phyloP scores from a whole-genome alignment of 371 early-diverging fungal genomes.

The Vairimorpha ceranae region DNA sequence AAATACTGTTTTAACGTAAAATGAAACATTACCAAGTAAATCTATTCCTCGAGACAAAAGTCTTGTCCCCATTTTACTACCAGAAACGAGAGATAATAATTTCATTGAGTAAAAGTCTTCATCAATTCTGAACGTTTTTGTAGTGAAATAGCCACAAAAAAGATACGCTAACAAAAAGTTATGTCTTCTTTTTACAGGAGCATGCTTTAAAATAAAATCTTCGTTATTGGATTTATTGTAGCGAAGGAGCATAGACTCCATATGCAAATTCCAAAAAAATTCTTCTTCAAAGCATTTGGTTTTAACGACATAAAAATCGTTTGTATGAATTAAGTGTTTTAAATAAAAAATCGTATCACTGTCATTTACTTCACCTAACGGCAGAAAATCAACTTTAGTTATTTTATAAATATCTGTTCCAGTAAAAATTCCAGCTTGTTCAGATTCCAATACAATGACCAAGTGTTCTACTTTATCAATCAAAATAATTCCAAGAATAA shows the following conservation, averaged over 20 bases:
- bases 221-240: background rate
- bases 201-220: background rate
- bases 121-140: constrained; percentile 1
- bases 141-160: constrained; percentile 46
- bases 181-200: background rate
- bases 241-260: constrained; percentile 17
- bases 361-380: background rate
- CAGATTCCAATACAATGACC: constrained; percentile 25
- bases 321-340: constrained; percentile 32
- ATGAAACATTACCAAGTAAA: constrained; percentile 50
- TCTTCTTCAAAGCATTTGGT: constrained; percentile 24
- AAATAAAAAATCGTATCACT: constrained; percentile 24
- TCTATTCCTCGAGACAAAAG: constrained; percentile 51
- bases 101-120: constrained; percentile 12
- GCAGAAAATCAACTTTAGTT: constrained; percentile 27
- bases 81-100: constrained; percentile 49
- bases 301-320: constrained; percentile 32
- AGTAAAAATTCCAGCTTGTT: constrained; percentile 1
- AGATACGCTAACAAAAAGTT: constrained; percentile 15
- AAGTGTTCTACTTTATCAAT: constrained; percentile 30
- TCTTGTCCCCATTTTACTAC: constrained; percentile 53
- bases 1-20: constrained; percentile 56
- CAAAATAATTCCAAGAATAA: constrained; percentile 38
- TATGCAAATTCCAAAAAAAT: constrained; percentile 47
- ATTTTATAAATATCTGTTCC: constrained; percentile 21